Evolutionary conservation across 2,329 filamentous ascomycete genomes (phyloP), one percentile per base, ranked within the genome.

Genomic region (Neofusicoccum parvum): DNA sequence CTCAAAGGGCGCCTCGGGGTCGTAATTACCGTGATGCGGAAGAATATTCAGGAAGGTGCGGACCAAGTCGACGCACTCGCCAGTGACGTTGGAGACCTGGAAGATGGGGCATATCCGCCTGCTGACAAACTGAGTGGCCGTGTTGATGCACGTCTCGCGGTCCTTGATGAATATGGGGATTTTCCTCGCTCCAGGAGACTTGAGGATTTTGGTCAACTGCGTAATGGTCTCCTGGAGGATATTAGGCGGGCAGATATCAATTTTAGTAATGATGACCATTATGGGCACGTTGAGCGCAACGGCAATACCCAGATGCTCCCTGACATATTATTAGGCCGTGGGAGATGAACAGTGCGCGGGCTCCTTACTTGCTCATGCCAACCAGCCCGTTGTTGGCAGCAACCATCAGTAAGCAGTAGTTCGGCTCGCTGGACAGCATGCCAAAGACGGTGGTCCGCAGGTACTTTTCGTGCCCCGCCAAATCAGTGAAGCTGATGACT

Each of bases 331-430:
- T 65, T 20, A 65, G 51, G 17, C 1, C n/a, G 20, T 43, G 17
- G 32, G 1, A 3, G 37, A 48, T 3, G 17, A 6, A 14, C 15
- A 23, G 12, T 27, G n/a, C 4, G 17, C 20, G n/a, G 51, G 17
- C 34, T 46, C 59, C 69, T 56, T 68, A 72, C 71, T 96, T 96
- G 79, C 92, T 96, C 95, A 98, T 99, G 20, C 95, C 95, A 53
- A 98, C 92, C 51, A 99, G 83, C 3, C 95, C 95, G 74, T 99
- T 98, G 73, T 99, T 99, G 17, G 95, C 95, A 12, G 95, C 95
- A 0, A 99, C 95, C 95, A 99, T 99, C 54, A 99, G 87, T 34
- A 99, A 81, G 76, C 95, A 98, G 81, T 98, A 99, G 74, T 98
- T 97, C 0, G 95, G 95, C 81, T 93, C 96, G 79, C 92, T 96